Evolutionary conservation across 306 rosid genomes (phyloP), one percentile per base, ranked within the genome.

Genomic region (Trifolium repens): DNA sequence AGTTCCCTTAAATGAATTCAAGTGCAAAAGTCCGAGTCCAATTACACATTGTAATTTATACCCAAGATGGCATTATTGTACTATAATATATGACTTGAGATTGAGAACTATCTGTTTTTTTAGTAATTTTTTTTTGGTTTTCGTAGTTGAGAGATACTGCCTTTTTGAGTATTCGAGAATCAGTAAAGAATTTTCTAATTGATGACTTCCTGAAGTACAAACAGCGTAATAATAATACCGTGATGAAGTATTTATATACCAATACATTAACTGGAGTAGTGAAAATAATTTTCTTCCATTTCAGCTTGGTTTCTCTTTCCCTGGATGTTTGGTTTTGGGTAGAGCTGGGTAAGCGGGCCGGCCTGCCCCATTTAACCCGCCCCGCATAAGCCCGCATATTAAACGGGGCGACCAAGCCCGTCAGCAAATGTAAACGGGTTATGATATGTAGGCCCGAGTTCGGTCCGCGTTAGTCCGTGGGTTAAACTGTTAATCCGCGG

Each of bases 241-340:
- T 15, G 6, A 49, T 65, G 65, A 54, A 73, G 57, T 53, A 79
- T 64, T 64, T 52, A 59, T 52, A 63, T 63, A 44, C 11, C 71
- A 78, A 61, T 76, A 78, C 65, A 78, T 60, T 69, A 77, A 78
- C 42, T 63, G 30, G 67, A 52, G 82, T 50, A 42, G 68, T 15
- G 55, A 2, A 16, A 52, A 16, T 8, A 1, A 7, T 16, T 8
- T 16, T 15, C 24, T 50, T 50, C 57, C 57, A 50, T 50, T 50
- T 50, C 57, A 15, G 24, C 57, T 50, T 50, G 8, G 22, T 50
- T n/a, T 50, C 24, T 7, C 57, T 50, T 50, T 50, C 24, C 16
- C 57, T 16, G 57, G 24, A n/a, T 50, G 57, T 50, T 50, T 17
- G 43, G 24, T 70, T 32, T 59, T 26, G 9, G 13, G 52, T 46